phyloP scores from a whole-genome alignment of 208 protist genomes.

The Acanthamoeba castellanii region DNA sequence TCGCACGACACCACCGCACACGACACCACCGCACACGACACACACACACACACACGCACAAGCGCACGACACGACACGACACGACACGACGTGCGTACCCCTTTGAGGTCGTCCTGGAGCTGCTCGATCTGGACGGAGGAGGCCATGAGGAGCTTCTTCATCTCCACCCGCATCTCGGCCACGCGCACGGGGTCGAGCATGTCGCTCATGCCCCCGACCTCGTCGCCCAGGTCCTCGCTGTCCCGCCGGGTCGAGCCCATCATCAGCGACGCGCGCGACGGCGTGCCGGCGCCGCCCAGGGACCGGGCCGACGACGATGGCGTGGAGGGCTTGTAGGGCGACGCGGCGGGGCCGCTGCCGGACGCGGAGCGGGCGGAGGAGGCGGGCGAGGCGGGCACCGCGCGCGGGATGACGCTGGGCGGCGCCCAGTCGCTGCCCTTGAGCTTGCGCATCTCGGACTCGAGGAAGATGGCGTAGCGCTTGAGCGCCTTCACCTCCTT shows the following conservation, averaged over 20 bases:
- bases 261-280: neutral
- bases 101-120: conserved; percentile 72
- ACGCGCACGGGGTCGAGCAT: conserved; percentile 52
- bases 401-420: conserved; percentile 26
- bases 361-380: neutral
- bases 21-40: neutral
- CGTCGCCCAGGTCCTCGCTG: conserved; percentile 35
- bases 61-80: too few relatives aligned
- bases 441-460: conserved; percentile 55
- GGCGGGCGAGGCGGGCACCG: neutral
- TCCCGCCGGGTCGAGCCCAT: neutral
- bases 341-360: neutral
- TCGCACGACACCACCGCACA: too few relatives aligned
- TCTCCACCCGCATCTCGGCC: conserved; percentile 66
- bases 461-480: conserved; percentile 67
- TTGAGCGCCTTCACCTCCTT: conserved; percentile 77
- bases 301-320: too few relatives aligned
- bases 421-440: conserved; percentile 21
- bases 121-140: conserved; percentile 58
- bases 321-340: conserved; percentile 30
- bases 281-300: neutral
- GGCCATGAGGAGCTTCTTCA: conserved; percentile 61
- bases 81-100: conserved; percentile 21
- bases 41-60: too few relatives aligned
- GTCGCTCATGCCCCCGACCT: neutral